Evolutionary conservation across 306 rosid species (phyloP), one percentile per base, ranked within the genome.

Genomic region (Quercus agrifolia): DNA sequence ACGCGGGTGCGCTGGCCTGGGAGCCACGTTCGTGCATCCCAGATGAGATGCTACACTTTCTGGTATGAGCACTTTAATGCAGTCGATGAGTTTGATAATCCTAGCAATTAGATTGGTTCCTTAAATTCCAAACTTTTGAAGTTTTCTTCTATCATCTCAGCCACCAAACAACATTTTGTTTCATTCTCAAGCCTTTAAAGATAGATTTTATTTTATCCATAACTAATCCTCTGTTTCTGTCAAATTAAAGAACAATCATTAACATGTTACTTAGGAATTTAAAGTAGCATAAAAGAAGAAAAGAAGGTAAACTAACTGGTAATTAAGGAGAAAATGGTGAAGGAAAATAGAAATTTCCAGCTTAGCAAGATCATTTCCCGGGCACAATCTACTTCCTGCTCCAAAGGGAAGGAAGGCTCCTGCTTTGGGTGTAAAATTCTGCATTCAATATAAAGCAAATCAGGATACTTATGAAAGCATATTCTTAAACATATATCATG

Each of bases 401-500:
- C 97, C 98, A 75, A 94, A 94, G 75, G 98, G 98, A 66, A 94
- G 87, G 88, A 94, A 94, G 57, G 89, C 87, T 54, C 92, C 97
- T 0, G 94, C 94, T 80, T 86, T 92, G 54, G 89, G 92, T 64
- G 84, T 86, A 23, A 4, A 71, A 49, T 59, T 52, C 89, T 94
- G 56, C 15, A 46, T 35, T 59, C n/a, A 20, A 49, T 21, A 49
- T 19, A 58, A 72, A 71, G 38, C 25, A 31, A 4, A 19, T 23
- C 52, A 64, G 74, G 28, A 54, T 31, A 21, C 31, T 59, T 13
- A 23, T 27, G 17, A 59, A 4, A 27, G 35, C 41, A 5, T n/a
- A 63, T 1, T 12, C 4, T 15, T 28, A 28, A 27, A 28, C 7
- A 63, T 2, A 5, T 63, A 28, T 25, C 35, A 13, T 10, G 38